Conservation (phyloP, 768 basidiomycete genomes). For the Kwoniella sp. region DNA sequence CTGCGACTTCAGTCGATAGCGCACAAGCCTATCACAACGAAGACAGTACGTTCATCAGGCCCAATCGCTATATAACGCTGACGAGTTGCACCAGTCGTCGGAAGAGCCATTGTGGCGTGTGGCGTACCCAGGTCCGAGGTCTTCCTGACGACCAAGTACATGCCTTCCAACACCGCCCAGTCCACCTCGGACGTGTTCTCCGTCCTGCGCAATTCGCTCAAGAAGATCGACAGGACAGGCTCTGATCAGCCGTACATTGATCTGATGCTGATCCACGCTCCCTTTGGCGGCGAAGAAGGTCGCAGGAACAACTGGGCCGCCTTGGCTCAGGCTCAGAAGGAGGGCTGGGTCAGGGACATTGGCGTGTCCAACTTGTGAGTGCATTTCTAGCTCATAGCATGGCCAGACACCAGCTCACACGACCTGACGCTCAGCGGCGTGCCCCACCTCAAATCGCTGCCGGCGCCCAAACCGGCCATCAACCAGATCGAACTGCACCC, state of each 20-base stretch:
- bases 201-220: constrained; percentile 16
- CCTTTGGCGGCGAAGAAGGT: constrained; percentile 42
- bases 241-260: constrained; percentile 27
- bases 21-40: constrained; percentile 23
- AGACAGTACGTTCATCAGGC: constrained; percentile 13
- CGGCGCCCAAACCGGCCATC: constrained; percentile 37
- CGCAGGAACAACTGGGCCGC: constrained; percentile 38
- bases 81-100: constrained; percentile 20
- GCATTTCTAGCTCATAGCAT: not conserved
- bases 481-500: constrained; percentile 51
- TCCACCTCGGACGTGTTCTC: constrained; percentile 3
- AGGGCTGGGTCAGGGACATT: constrained; percentile 40
- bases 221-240: constrained; percentile 20
- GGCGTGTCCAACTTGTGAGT: constrained; percentile 42
- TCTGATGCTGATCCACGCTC: constrained; percentile 49
- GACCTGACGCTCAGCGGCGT: constrained; percentile 28
- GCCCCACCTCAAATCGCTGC: constrained; percentile 39
- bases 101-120: constrained; percentile 12
- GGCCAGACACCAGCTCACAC: not conserved
- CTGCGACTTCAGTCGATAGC: constrained; percentile 6
- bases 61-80: not conserved
- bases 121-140: constrained; percentile 20
- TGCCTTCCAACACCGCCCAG: constrained; percentile 9
- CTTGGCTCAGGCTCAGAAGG: constrained; percentile 30
- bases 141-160: constrained; percentile 32